Conservation (phyloP, 1,139 yeast species). For the Scheffersomyces titani region DNA sequence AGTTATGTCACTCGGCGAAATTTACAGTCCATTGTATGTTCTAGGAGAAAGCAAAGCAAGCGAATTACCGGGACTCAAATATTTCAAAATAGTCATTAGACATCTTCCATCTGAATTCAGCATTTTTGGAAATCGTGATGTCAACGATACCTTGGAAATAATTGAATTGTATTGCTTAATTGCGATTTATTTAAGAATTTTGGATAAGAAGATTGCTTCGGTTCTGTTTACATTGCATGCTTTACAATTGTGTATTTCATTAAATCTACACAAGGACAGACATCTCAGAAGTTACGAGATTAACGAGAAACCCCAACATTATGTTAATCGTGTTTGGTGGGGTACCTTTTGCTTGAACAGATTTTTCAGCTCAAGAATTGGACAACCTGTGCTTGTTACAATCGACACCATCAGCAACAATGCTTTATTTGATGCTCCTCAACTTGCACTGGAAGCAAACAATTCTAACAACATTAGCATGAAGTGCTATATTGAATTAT, state of each 20-base stretch:
- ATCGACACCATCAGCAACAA: conserved; percentile 15
- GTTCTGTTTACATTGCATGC: conserved; percentile 25
- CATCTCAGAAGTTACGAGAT: conserved; percentile 4
- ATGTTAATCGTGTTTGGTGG: conserved; percentile 22
- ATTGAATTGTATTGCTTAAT: conserved; percentile 27
- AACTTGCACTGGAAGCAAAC: conserved; percentile 7
- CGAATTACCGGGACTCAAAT: conserved; percentile 24
- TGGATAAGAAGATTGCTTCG: conserved; percentile 31
- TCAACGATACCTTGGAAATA: conserved; percentile 18
- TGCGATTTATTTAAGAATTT: conserved; percentile 24
- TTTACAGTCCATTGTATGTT: conserved; percentile 16
- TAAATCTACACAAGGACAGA: conserved; percentile 24
- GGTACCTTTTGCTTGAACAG: conserved; percentile 29
- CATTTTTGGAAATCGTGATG: conserved; percentile 11
- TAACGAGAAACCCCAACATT: conserved; percentile 3
- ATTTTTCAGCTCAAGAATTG: conserved; percentile 26
- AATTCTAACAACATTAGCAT: conserved; percentile 11
- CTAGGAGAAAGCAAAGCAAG: conserved; percentile 5
- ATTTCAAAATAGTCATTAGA: conserved; percentile 20
- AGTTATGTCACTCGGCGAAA: conserved; percentile 24
- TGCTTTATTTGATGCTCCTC: not conserved
- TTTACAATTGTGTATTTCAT: conserved; percentile 27
- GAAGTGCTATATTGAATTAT: conserved; percentile 24
- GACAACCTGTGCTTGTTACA: conserved; percentile 26
- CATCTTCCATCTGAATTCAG: conserved; percentile 23